Evolutionary conservation across 2,329 filamentous ascomycete species (phyloP).

Genomic region (Penicillium expansum): DNA sequence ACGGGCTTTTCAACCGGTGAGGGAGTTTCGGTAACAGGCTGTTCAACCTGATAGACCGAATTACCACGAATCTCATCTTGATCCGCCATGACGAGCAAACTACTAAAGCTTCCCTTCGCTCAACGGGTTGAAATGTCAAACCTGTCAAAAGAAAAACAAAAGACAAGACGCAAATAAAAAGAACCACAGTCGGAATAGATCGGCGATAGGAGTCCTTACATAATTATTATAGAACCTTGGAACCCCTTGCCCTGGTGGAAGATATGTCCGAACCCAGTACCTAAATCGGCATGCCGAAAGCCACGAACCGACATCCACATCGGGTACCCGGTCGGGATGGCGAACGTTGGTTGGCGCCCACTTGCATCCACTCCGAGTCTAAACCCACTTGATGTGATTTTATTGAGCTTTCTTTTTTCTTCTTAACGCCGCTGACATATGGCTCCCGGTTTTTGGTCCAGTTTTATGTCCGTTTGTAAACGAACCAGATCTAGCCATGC

Average conservation of each 20-base stretch:
- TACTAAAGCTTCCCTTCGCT: background rate
- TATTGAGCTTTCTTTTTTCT: background rate
- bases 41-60: slow-evolving; percentile 1
- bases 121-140: background rate
- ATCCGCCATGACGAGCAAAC: slow-evolving; percentile 1
- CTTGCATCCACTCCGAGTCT: background rate
- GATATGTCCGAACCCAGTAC: background rate
- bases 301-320: background rate
- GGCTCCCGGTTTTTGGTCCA: background rate
- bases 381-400: background rate
- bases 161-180: background rate
- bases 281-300: slow-evolving; percentile 2
- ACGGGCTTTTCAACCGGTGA: background rate
- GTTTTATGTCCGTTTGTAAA: background rate
- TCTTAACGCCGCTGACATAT: background rate
- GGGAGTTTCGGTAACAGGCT: background rate
- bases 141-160: background rate
- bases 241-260: background rate
- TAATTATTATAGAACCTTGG: background rate
- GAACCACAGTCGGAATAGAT: background rate
- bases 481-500: background rate
- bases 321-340: slow-evolving; percentile 1
- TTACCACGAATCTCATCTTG: slow-evolving; percentile 2
- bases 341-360: background rate
- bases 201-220: background rate